phyloP scores from a whole-genome alignment of 768 basidiomycete species.

The Tricholoma matsutake region DNA sequence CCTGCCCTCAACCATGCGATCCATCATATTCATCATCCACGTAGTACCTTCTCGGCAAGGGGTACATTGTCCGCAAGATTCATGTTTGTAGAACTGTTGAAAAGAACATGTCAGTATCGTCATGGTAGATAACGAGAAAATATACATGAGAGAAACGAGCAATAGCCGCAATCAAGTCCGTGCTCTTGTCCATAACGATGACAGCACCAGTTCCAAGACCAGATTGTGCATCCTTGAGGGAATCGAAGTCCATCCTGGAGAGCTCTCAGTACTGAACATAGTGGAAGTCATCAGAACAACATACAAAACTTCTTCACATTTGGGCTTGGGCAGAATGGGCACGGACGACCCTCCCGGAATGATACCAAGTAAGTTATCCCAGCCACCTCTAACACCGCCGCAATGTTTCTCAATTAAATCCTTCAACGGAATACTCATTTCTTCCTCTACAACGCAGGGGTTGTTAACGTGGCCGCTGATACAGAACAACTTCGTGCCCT shows the following conservation, averaged over 20 bases:
- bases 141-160: conserved; percentile 83
- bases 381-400: conserved; percentile 91
- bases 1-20: conserved; percentile 89
- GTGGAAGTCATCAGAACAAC: conserved; percentile 28
- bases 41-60: conserved; percentile 94
- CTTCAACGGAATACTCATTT: conserved; percentile 96
- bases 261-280: conserved; percentile 2
- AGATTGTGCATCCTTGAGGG: conserved; percentile 92
- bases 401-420: conserved; percentile 97
- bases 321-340: conserved; percentile 81
- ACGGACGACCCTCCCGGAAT: conserved; percentile 95
- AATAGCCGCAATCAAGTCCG: conserved; percentile 92
- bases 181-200: conserved; percentile 98
- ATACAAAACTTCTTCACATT: conserved; percentile 85
- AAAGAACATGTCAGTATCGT: background rate
- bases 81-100: conserved; percentile 91
- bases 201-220: conserved; percentile 98
- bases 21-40: conserved; percentile 99
- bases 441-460: conserved; percentile 96
- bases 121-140: conserved; percentile 1
- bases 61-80: conserved; percentile 96
- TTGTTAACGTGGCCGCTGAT: conserved; percentile 98
- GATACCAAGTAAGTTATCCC: conserved; percentile 97
- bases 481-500: conserved; percentile 96
- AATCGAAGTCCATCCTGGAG: conserved; percentile 94